Evolutionary conservation across 176 grass and related monocot species (phyloP), one percentile per base, ranked within the genome.

Genomic region (Typha latifolia): DNA sequence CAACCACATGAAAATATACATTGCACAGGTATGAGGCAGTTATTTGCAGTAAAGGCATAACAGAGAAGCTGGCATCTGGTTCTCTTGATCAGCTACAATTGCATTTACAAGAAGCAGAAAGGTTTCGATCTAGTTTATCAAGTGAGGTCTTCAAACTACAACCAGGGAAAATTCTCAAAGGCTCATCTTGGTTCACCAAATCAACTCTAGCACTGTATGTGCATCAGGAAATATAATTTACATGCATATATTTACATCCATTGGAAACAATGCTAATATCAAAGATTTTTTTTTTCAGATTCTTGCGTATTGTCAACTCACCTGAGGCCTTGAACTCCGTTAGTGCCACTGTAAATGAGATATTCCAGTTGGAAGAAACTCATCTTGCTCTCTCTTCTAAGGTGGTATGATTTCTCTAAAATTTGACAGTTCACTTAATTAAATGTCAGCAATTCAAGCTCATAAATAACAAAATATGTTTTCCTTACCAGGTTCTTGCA

Each of bases 341-440:
- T 12, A 86, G 78, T 73, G 81, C 48, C 51, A 84, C 91, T 76
- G 69, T 79, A 75, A 83, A 90, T 32, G 95, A 99, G 66, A 90
- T 99, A 49, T 99, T 82, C 53, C 95, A 99, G 62, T 80, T 99
- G 70, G 86, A 90, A 74, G 89, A 99, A 76, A 99, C 95, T 64
- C 89, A 94, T 87, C 81, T 87, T 19, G 79, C 86, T 32, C 67
- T 87, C 19, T 82, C 85, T 83, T 69, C 75, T 64, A 90, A 87
- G 89, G 95, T 99, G 85, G 49, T 20, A 47, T 5, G 4, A 59
- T 21, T 59, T 59, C 53, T 59, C n/a, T 59, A 21, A 59, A 59
- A 21, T 59, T 59, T 19, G 11, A 59, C 20, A 14, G 12, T 64
- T 66, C 20, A 55, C 20, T 24, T 57, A 43, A 9, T 71, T 23